Evolutionary conservation across 163 green algal species (phyloP).

Genomic region (Scenedesmus sp.): DNA sequence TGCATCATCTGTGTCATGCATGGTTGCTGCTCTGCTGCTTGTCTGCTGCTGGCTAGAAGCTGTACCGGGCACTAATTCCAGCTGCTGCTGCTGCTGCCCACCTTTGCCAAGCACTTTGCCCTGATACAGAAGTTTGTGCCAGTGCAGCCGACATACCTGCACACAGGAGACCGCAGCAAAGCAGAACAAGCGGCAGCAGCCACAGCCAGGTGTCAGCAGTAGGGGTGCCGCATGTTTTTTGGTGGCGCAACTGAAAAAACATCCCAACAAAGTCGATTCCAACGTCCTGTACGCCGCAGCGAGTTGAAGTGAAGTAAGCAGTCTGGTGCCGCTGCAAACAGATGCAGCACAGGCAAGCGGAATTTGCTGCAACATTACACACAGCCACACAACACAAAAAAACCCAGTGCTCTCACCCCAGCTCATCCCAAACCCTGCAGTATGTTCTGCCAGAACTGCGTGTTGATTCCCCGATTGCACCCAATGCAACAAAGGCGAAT

Average conservation of each 20-base stretch:
- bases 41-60: background rate
- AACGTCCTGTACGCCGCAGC: too few species aligned
- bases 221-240: too few species aligned
- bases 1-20: background rate
- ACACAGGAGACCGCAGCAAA: background rate
- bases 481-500: too few species aligned
- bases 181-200: background rate
- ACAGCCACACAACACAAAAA: too few species aligned
- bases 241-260: too few species aligned
- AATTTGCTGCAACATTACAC: too few species aligned
- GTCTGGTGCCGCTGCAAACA: too few species aligned
- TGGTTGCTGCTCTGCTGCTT: background rate
- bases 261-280: too few species aligned
- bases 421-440: conserved; percentile 44
- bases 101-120: conserved; percentile 8
- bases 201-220: background rate
- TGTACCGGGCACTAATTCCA: background rate
- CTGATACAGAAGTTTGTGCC: conserved; percentile 57
- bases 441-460: conserved; percentile 55
- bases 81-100: background rate
- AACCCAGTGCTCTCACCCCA: conserved; percentile 9
- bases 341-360: too few species aligned
- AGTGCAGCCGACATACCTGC: conserved; percentile 47
- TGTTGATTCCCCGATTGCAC: conserved; percentile 45
- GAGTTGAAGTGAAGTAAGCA: too few species aligned